Percentiles rank a stretch among this genome's conserved stretches.
Evolutionary conservation across 805 yeast species (phyloP).

Genomic region (Scheffersomyces amazonensis): DNA sequence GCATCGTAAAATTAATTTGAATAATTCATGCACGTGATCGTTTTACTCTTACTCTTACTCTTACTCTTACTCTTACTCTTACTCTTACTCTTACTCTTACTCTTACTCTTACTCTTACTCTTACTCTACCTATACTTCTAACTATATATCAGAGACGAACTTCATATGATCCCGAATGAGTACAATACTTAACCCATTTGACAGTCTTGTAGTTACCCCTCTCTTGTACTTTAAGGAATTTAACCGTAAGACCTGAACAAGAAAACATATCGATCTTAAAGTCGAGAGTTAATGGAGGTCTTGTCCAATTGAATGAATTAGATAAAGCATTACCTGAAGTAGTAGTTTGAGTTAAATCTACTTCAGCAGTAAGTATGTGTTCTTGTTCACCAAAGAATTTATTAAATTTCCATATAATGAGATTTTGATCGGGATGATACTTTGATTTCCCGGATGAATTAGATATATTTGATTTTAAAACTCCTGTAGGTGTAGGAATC

Average conservation of each 20-base stretch:
- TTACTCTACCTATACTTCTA: too few species aligned
- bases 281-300: constrained; percentile 71
- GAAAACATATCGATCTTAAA: constrained; percentile 75
- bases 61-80: too few species aligned
- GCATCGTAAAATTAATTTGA: too few species aligned
- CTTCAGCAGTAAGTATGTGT: constrained; percentile 54
- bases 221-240: constrained; percentile 66
- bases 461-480: constrained; percentile 24
- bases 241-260: constrained; percentile 71
- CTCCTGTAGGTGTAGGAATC: constrained; percentile 63
- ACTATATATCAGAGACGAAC: too few species aligned
- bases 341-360: constrained; percentile 33
- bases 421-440: constrained; percentile 62
- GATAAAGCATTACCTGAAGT: too few species aligned
- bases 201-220: constrained; percentile 61
- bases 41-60: too few species aligned
- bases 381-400: constrained; percentile 69
- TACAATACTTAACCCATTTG: constrained; percentile 83
- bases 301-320: constrained; percentile 47
- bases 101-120: too few species aligned
- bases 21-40: too few species aligned
- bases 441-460: constrained; percentile 65
- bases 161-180: constrained; percentile 80
- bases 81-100: too few species aligned
- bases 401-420: constrained; percentile 66